Percentiles rank a stretch among this genome's conserved stretches.
Conservation (phyloP, 441 rosid species). For the Raphanus hybrid region DNA sequence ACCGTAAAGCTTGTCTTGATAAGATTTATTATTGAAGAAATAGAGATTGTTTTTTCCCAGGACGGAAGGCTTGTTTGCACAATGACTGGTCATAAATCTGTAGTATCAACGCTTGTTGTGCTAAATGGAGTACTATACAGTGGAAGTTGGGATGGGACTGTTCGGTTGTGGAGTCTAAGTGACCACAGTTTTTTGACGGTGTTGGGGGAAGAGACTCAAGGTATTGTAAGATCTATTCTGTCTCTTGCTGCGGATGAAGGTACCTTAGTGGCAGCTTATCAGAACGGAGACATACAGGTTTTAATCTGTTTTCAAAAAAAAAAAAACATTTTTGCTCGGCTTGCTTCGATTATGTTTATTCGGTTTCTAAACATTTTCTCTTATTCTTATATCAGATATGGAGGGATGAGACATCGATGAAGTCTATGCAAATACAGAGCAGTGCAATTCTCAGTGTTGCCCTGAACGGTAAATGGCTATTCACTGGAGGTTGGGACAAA, state of each 20-base stretch:
- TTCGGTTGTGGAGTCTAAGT: constrained; percentile 81
- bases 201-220: constrained; percentile 63
- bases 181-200: constrained; percentile 82
- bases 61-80: constrained; percentile 70
- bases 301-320: neutral
- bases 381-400: constrained; percentile 57
- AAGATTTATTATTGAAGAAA: constrained; percentile 13
- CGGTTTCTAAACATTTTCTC: constrained; percentile 11
- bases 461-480: constrained; percentile 64
- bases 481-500: constrained; percentile 92
- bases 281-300: constrained; percentile 85
- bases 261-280: constrained; percentile 68
- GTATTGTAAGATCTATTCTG: constrained; percentile 61
- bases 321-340: neutral
- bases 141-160: constrained; percentile 96
- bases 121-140: constrained; percentile 75
- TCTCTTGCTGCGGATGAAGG: constrained; percentile 58
- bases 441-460: constrained; percentile 68
- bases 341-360: constrained; percentile 26
- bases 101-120: constrained; percentile 73
- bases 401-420: constrained; percentile 68
- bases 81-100: constrained; percentile 89
- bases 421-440: constrained; percentile 56
- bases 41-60: constrained; percentile 43
- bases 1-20: constrained; percentile 17